Evolutionary conservation across 129 eudicot species (phyloP), one percentile per base, ranked within the genome.

Genomic region (Sambucus nigra): DNA sequence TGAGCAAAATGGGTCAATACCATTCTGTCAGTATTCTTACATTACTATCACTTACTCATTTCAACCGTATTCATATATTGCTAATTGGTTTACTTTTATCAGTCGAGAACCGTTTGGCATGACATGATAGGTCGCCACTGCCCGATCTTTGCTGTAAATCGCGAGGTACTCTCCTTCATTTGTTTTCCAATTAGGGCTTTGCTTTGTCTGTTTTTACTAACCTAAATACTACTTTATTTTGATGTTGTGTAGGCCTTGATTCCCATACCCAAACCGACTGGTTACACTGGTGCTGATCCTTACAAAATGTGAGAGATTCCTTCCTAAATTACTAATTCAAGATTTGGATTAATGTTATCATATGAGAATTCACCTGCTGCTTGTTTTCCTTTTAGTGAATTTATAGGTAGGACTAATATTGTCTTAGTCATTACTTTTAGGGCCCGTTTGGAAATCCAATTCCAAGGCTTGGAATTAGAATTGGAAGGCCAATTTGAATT

Each of bases 91-190:
- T 26, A 27, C n/a, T 14, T 27, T 22, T 62, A 39, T 46, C 94
- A 92, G 96, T 59, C 85, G 16, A 76, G 99, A 60, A 86, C 96
- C 2, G 87, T 80, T 70, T 92, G 99, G 99, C 86, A 82, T 71
- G 99, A 92, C 59, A 86, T 92, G 99, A 87, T 92, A 25, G 96
- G 99, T 40, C 87, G 74, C 15, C 99, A 92, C 71, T 92, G 99
- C 65, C 87, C 99, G 5, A 86, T 86, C 27, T 92, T 92, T 42
- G 99, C 82, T 35, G 99, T 92, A 32, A 92, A 92, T 61, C 96
- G 99, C 13, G 99, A 86, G 99, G 99, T 92, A 28, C 25, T 35
- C 56, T 64, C 1, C 4, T 23, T 38, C 18, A 3, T 31, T 12
- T 35, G 6, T 7, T 20, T 14, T 29, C 5, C 5, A 18, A 27